Evolutionary conservation across 495 filamentous ascomycete species (phyloP), one percentile per base, ranked within the genome.

Genomic region (Amniculicola lignicola): DNA sequence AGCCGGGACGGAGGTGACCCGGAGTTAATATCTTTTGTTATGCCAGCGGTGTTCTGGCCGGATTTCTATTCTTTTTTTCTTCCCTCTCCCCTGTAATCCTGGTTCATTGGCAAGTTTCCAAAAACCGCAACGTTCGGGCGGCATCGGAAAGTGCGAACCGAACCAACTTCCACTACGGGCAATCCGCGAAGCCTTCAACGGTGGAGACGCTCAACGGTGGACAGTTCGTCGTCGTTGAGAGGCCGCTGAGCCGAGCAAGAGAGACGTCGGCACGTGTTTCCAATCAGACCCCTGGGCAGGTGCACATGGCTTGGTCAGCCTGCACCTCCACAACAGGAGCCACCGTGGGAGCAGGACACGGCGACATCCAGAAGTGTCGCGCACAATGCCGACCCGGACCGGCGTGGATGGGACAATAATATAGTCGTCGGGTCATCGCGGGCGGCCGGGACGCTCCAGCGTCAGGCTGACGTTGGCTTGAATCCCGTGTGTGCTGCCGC

Each of bases 261-360:
- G 1, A 57, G 15, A 42, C 24, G 16, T 5, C 22, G 1, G 53
- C 43, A 57, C 53, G 53, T 57, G 53, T 57, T 38, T 38, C 53
- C 53, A 57, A 57, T 57, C 53, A 49, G 43, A 37, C 2, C 31
- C 41, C n/a, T 49, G 53, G 33, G 19, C n/a, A 12, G 22, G 43
- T 40, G 37, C 37, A 40, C n/a, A n/a, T n/a, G 37, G 37, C 37
- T 40, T 9, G 19, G 10, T 18, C 11, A 40, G 37, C 37, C 9
- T 18, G 7, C 37, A 12, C 10, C 37, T 9, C 29, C 29, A n/a
- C 7, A 7, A 7, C 29, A 7, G n/a, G n/a, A 7, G 29, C 29
- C 7, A 7, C 29, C 7, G n/a, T n/a, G 29, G 29, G 29, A 33
- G 29, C 7, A 7, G 29, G 29, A n/a, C 29, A 7, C 29, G n/a